phyloP scores from a whole-genome alignment of 2,329 filamentous ascomycete genomes.

The Dactylella cylindrospora region DNA sequence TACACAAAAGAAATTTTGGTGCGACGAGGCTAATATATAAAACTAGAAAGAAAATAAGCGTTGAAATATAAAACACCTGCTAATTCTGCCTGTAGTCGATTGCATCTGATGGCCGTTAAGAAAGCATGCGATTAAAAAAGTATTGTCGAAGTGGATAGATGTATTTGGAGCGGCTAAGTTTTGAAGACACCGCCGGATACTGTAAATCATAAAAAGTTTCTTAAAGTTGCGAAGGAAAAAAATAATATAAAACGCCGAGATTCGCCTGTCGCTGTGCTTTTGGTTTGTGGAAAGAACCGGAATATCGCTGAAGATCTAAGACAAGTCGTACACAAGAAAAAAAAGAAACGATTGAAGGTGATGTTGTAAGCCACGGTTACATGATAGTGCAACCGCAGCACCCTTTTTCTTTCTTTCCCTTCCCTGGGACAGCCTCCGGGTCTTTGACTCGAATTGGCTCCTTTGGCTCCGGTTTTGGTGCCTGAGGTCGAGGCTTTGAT shows the following conservation, averaged over 20 bases:
- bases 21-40: too few relatives aligned
- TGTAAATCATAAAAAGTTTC: too few relatives aligned
- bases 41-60: too few relatives aligned
- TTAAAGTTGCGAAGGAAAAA: too few relatives aligned
- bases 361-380: slow-evolving; percentile 15
- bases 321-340: slow-evolving; percentile 23
- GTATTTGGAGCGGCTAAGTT: too few relatives aligned
- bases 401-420: slow-evolving; percentile 38
- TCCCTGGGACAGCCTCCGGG: slow-evolving; percentile 19
- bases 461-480: slow-evolving; percentile 20
- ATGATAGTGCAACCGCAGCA: slow-evolving; percentile 43
- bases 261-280: slow-evolving; percentile 45
- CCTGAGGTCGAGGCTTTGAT: slow-evolving; percentile 11
- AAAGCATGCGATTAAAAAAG: too few relatives aligned
- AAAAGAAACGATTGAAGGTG: neutral
- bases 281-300: slow-evolving; percentile 37
- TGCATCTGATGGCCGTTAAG: too few relatives aligned
- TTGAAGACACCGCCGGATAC: too few relatives aligned
- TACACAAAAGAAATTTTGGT: slow-evolving; percentile 1
- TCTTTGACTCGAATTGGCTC: slow-evolving; percentile 43
- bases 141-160: too few relatives aligned
- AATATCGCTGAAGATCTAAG: slow-evolving; percentile 40
- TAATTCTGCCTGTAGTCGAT: too few relatives aligned
- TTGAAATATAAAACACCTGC: too few relatives aligned
- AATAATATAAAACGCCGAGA: slow-evolving; percentile 43